Percentiles rank a stretch among this genome's conserved stretches.
phyloP scores from a whole-genome alignment of 805 yeast species.

The Cephaloascus albidus region DNA sequence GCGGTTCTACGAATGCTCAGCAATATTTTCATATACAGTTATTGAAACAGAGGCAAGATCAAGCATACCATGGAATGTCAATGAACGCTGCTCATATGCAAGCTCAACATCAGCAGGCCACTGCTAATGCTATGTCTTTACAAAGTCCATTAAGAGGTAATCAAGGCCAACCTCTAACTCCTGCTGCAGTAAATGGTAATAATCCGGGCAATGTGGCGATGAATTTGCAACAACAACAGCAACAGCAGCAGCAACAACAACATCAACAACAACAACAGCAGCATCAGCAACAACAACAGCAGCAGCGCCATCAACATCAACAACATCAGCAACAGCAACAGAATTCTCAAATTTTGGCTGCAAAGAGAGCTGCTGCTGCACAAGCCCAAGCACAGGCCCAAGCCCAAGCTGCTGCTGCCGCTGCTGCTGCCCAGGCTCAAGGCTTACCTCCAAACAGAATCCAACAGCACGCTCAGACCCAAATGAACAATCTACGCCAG shows the following conservation, averaged over 20 bases:
- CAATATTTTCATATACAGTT: conserved; percentile 62
- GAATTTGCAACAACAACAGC: conserved; percentile 3
- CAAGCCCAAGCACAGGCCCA: conserved; percentile 8
- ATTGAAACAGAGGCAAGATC: conserved; percentile 52
- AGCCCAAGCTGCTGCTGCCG: conserved; percentile 6
- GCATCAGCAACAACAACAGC: too few relatives aligned
- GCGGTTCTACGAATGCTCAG: conserved; percentile 53
- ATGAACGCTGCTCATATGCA: conserved; percentile 10
- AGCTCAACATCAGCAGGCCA: conserved; percentile 14
- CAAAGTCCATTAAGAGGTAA: conserved; percentile 3
- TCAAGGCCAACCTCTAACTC: not conserved
- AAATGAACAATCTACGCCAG: conserved; percentile 41
- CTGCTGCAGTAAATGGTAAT: not conserved
- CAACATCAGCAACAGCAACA: conserved; percentile 6
- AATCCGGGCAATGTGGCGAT: not conserved
- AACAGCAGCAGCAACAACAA: conserved; percentile 5
- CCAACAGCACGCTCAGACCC: conserved; percentile 39
- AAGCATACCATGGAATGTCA: conserved; percentile 33
- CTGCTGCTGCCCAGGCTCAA: conserved; percentile 3
- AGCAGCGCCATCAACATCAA: conserved; percentile 1
- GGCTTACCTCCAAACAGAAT: conserved; percentile 13
- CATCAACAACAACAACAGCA: too few relatives aligned
- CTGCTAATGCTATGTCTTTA: conserved; percentile 8
- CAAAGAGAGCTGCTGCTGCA: conserved; percentile 1
- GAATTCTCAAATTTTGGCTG: conserved; percentile 1